phyloP scores from a whole-genome alignment of 2,329 filamentous ascomycete genomes.

The Stachybotrys echinatus region DNA sequence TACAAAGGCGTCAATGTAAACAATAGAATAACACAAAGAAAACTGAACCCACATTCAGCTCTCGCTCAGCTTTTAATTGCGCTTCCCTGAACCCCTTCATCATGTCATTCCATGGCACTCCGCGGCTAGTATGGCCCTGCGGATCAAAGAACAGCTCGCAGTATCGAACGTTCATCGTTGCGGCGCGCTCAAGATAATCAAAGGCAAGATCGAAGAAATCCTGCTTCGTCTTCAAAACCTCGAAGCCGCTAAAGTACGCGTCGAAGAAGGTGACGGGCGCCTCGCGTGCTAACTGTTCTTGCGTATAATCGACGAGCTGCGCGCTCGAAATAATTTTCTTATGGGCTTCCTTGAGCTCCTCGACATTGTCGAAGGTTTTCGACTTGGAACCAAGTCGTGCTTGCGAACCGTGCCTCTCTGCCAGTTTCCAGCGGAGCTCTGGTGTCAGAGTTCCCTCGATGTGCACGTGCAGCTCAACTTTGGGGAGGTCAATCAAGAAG shows the following conservation, averaged over 20 bases:
- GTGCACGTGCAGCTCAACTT: constrained; percentile 75
- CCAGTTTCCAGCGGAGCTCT: constrained; percentile 60
- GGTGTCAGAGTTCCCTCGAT: constrained; percentile 68
- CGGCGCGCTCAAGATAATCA: constrained; percentile 61
- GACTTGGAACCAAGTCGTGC: constrained; percentile 21
- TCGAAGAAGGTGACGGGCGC: constrained; percentile 48
- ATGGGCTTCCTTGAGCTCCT: background rate
- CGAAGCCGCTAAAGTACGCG: constrained; percentile 72
- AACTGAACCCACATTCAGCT: constrained; percentile 48
- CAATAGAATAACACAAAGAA: background rate
- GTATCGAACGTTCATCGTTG: constrained; percentile 58
- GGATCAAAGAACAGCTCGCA: constrained; percentile 76
- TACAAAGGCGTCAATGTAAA: too few relatives aligned
- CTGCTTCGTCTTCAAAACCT: constrained; percentile 54
- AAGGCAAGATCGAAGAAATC: constrained; percentile 68
- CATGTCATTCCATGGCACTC: constrained; percentile 55
- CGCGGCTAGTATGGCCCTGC: constrained; percentile 61
- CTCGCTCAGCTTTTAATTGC: constrained; percentile 49
- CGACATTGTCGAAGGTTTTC: background rate
- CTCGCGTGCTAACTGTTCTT: background rate
- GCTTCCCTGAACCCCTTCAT: constrained; percentile 56
- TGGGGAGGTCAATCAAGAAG: constrained; percentile 43
- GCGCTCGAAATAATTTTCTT: background rate
- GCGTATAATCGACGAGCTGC: background rate
- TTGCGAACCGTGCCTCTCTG: constrained; percentile 54